phyloP scores from a whole-genome alignment of 257 asterid genomes.

The Lycium ferocissimum region DNA sequence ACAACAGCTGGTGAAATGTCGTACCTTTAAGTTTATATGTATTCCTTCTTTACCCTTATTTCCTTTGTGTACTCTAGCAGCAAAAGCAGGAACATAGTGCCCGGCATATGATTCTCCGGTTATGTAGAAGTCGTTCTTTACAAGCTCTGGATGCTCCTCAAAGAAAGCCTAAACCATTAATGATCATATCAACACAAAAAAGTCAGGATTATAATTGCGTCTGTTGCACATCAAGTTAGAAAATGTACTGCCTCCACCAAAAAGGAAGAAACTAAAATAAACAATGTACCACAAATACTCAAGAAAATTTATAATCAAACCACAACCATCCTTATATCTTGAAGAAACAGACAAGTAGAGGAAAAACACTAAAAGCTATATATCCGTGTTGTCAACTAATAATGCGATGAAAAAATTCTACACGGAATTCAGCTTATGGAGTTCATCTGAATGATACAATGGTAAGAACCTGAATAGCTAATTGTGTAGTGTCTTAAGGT shows the following conservation, averaged over 20 bases:
- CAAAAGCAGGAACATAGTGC: slow-evolving; percentile 94
- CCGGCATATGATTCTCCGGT: slow-evolving; percentile 99
- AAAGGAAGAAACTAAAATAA: not conserved
- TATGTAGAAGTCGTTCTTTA: slow-evolving; percentile 79
- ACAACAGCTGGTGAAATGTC: slow-evolving; percentile 16
- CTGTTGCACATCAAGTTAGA: not conserved
- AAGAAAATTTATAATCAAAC: not conserved
- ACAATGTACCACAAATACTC: not conserved
- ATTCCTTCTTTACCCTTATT: slow-evolving; percentile 85
- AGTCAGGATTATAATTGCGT: not conserved
- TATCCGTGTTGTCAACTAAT: not conserved
- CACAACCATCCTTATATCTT: not conserved
- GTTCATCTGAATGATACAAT: not conserved
- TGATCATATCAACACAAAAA: slow-evolving; percentile 5
- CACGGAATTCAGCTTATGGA: not conserved
- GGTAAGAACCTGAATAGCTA: not conserved
- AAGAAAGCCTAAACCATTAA: slow-evolving; percentile 70
- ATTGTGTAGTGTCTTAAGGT: not conserved
- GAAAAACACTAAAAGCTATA: not conserved
- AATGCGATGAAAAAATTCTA: not conserved
- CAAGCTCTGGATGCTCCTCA: slow-evolving; percentile 82
- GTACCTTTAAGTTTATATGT: slow-evolving; percentile 85
- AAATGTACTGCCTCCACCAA: not conserved
- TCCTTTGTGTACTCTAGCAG: slow-evolving; percentile 85
- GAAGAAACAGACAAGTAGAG: not conserved